These are phyloP conservation scores for Huiozyma sinensis DNA, from an alignment of 805 yeast species.

Conservation along the genomic window DNA sequence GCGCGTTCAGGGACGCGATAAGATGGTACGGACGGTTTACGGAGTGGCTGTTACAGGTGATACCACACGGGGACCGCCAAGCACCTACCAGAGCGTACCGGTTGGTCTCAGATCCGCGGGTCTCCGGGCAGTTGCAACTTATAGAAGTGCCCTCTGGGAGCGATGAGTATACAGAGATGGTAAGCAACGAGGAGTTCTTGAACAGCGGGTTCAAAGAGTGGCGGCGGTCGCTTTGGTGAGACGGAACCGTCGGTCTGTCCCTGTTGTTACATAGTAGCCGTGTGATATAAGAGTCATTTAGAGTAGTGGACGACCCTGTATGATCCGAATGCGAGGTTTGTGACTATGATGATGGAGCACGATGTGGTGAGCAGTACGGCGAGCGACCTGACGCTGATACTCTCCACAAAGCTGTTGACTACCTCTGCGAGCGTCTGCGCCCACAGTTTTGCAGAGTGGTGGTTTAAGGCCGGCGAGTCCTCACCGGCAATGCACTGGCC, in stretches of 20 bases:
- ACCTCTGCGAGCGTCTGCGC: slow-evolving; percentile 81
- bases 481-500: slow-evolving; percentile 48
- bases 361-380: slow-evolving; percentile 35
- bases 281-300: not conserved
- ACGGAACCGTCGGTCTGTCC: not conserved
- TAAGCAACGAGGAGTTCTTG: not conserved
- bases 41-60: slow-evolving; percentile 1
- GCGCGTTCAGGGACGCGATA: slow-evolving; percentile 66
- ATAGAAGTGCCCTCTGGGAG: not conserved
- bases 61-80: not conserved
- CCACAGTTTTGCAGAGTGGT: slow-evolving; percentile 60
- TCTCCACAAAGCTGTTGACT: slow-evolving; percentile 61
- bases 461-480: slow-evolving; percentile 28
- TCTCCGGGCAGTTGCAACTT: not conserved
- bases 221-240: slow-evolving; percentile 1
- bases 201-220: slow-evolving; percentile 2
- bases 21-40: slow-evolving; percentile 57
- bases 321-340: slow-evolving; percentile 41
- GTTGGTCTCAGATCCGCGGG: not conserved
- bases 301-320: slow-evolving; percentile 23
- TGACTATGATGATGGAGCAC: slow-evolving; percentile 42
- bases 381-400: slow-evolving; percentile 62
- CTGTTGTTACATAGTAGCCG: not conserved
- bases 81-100: not conserved
- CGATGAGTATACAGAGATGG: not conserved